Conservation (phyloP, 1,139 yeast species). For the Hansenula anomala region DNA sequence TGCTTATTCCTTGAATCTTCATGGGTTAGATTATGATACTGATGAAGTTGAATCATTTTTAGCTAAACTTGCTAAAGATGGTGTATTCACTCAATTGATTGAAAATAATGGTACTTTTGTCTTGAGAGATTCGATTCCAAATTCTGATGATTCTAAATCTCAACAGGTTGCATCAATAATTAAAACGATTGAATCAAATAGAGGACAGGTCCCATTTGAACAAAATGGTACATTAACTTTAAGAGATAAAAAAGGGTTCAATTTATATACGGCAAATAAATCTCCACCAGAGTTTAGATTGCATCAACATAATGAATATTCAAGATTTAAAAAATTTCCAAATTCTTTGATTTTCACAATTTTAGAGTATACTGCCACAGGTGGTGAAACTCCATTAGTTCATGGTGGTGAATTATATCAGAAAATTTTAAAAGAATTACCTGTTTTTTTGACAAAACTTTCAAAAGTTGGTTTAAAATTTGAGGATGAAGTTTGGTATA, state of each 20-base stretch:
- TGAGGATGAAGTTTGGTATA: constrained; percentile 19
- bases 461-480: constrained; percentile 22
- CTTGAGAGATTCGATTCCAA: constrained; percentile 3
- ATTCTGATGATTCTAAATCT: constrained; percentile 5
- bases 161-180: constrained; percentile 9
- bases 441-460: constrained; percentile 23
- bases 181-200: constrained; percentile 18
- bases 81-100: constrained; percentile 5
- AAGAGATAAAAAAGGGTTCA: constrained; percentile 23
- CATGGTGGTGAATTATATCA: constrained; percentile 30
- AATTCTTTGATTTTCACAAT: constrained; percentile 24
- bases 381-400: constrained; percentile 29
- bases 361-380: constrained; percentile 18
- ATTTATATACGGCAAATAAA: constrained; percentile 28
- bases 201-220: constrained; percentile 21
- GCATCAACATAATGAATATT: constrained; percentile 29
- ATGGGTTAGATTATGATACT: constrained; percentile 1
- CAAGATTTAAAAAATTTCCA: constrained; percentile 26
- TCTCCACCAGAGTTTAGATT: constrained; percentile 21
- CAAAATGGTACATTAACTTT: constrained; percentile 27
- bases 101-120: constrained; percentile 9
- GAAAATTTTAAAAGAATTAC: constrained; percentile 16
- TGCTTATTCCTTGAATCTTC: constrained; percentile 5
- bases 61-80: constrained; percentile 1
- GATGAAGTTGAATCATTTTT: constrained; percentile 4